Evolutionary conservation across 352 stramenopile species (phyloP).

Genomic region (Salisapilia sapeloensis): DNA sequence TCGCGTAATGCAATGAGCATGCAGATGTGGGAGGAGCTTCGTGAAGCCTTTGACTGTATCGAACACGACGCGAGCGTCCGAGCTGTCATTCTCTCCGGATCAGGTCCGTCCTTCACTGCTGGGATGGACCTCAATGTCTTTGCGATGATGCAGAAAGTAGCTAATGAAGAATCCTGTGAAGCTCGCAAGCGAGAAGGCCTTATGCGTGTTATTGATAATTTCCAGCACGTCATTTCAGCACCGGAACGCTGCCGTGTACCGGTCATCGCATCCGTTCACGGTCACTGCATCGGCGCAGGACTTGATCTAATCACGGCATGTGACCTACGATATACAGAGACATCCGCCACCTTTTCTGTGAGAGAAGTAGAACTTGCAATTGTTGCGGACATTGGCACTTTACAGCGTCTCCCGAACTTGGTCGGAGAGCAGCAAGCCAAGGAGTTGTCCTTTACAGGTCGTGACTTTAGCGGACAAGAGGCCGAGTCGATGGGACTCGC

Average conservation of each 20-base stretch:
- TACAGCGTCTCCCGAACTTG: conserved; percentile 75
- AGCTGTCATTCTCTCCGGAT: conserved; percentile 59
- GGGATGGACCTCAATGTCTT: conserved; percentile 85
- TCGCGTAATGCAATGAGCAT: conserved; percentile 82
- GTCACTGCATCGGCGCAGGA: conserved; percentile 65
- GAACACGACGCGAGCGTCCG: conserved; percentile 47
- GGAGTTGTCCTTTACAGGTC: conserved; percentile 73
- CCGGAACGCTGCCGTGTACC: conserved; percentile 73
- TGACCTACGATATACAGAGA: conserved; percentile 72
- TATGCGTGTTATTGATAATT: conserved; percentile 58
- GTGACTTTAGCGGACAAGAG: conserved; percentile 59
- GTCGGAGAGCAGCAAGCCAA: conserved; percentile 72
- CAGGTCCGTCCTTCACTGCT: conserved; percentile 69
- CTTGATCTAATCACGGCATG: conserved; percentile 81
- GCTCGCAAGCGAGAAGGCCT: conserved; percentile 67
- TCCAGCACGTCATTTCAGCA: conserved; percentile 72
- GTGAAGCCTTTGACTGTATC: conserved; percentile 43
- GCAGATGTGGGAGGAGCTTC: conserved; percentile 77
- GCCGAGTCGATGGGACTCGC: conserved; percentile 65
- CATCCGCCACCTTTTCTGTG: conserved; percentile 67
- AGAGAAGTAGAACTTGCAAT: conserved; percentile 83
- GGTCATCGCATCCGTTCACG: conserved; percentile 70
- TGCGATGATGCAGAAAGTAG: conserved; percentile 47
- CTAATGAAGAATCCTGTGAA: conserved; percentile 40
- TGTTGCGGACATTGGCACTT: conserved; percentile 75